phyloP scores from a whole-genome alignment of 495 filamentous ascomycete species.

The Xylaria curta region DNA sequence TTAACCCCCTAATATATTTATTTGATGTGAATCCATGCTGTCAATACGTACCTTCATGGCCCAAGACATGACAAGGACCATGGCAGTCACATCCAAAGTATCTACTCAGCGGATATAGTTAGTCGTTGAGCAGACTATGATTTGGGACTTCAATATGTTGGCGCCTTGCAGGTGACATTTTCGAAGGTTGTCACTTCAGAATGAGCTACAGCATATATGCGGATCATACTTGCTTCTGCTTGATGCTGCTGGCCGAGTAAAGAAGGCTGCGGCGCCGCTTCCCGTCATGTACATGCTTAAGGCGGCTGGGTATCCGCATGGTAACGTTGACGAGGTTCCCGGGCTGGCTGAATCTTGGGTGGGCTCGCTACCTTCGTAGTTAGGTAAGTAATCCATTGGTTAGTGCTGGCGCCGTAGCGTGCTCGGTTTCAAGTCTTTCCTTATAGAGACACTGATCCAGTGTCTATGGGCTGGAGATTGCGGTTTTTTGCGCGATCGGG shows the following conservation, averaged over 20 bases:
- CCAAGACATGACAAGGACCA: neutral
- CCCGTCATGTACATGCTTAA: conserved; percentile 18
- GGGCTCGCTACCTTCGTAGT: neutral
- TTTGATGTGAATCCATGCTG: neutral
- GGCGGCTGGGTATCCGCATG: conserved; percentile 26
- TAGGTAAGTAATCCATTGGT: neutral
- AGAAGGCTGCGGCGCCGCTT: conserved; percentile 27
- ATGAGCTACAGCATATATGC: conserved; percentile 39
- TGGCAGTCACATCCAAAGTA: neutral
- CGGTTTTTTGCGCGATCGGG: conserved; percentile 23
- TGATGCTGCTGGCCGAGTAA: conserved; percentile 30
- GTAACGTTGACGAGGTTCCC: conserved; percentile 25
- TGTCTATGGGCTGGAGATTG: conserved; percentile 7
- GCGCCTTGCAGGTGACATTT: conserved; percentile 31
- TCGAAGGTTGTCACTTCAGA: conserved; percentile 32
- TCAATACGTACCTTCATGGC: neutral
- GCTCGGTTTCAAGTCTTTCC: neutral
- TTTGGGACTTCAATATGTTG: neutral
- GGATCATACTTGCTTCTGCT: conserved; percentile 49
- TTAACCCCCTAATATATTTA: neutral
- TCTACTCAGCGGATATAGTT: neutral
- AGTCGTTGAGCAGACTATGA: neutral
- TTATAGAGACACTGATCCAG: neutral
- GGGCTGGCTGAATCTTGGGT: conserved; percentile 19
- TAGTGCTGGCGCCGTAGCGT: neutral